These are phyloP conservation scores for Trichosanthes cucumerina DNA, from an alignment of 306 rosid genomes.

Conservation along the genomic window DNA sequence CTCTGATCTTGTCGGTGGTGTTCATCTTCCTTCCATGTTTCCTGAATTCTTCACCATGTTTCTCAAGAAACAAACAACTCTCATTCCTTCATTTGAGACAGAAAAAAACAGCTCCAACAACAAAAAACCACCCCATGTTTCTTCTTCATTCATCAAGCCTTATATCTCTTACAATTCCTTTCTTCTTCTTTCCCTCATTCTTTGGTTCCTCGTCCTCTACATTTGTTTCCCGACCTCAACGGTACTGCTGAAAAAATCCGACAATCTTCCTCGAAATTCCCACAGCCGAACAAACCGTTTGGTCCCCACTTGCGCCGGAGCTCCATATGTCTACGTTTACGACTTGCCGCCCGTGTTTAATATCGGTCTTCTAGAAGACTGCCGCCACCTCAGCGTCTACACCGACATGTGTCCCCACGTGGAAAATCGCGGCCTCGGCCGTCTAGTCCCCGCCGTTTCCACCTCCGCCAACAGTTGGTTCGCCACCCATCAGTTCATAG, in stretches of 20 bases:
- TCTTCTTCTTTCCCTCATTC: conserved; percentile 26
- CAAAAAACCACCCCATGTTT: conserved; percentile 15
- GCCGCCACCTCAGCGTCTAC: conserved; percentile 51
- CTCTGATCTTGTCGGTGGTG: not conserved
- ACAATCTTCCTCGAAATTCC: not conserved
- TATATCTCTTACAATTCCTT: conserved; percentile 13
- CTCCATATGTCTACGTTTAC: conserved; percentile 40
- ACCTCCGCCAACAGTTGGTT: conserved; percentile 31
- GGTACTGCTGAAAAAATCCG: not conserved
- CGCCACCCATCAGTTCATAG: conserved; percentile 76
- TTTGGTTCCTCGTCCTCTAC: conserved; percentile 34
- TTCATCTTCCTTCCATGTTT: not conserved
- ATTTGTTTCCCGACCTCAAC: conserved; percentile 18
- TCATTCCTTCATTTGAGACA: conserved; percentile 21
- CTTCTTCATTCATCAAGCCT: not conserved
- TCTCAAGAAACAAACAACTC: conserved; percentile 35
- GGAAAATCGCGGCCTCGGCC: conserved; percentile 65
- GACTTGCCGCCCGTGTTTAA: conserved; percentile 55
- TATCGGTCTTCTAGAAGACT: conserved; percentile 39
- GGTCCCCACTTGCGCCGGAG: conserved; percentile 25
- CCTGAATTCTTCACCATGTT: conserved; percentile 23
- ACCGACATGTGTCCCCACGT: conserved; percentile 89
- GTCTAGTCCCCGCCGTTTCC: conserved; percentile 18
- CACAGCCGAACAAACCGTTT: not conserved
- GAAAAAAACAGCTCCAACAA: conserved; percentile 22